Conservation (phyloP, 1,139 yeast genomes). For the Lodderomyces elongisporus region DNA sequence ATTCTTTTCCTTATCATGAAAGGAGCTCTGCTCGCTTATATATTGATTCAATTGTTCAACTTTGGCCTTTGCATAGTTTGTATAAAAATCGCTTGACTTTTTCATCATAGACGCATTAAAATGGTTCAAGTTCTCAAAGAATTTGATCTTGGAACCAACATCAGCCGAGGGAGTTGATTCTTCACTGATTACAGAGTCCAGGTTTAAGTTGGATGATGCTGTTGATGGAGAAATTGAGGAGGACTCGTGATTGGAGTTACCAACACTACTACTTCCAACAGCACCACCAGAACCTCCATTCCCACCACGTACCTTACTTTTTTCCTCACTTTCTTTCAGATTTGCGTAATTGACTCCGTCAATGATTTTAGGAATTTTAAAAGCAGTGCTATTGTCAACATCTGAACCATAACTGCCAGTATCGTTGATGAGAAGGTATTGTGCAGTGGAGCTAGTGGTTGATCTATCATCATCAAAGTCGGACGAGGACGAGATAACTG, state of each 20-base stretch:
- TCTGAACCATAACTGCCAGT: not conserved
- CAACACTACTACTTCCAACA: not conserved
- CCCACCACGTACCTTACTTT: no score
- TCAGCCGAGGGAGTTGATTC: slow-evolving; percentile 5
- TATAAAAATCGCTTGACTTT: slow-evolving; percentile 21
- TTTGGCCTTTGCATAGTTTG: slow-evolving; percentile 17
- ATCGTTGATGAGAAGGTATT: not conserved
- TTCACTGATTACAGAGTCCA: slow-evolving; percentile 2
- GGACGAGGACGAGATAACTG: slow-evolving; percentile 41
- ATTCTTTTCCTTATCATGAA: not conserved
- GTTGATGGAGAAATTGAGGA: slow-evolving; percentile 1
- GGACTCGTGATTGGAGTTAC: no score
- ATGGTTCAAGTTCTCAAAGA: slow-evolving; percentile 24
- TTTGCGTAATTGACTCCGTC: not conserved
- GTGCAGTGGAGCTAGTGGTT: slow-evolving; percentile 17
- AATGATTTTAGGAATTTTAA: slow-evolving; percentile 8
- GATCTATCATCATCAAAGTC: slow-evolving; percentile 37
- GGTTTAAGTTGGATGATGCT: not conserved
- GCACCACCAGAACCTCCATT: no score
- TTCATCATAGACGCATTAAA: slow-evolving; percentile 25
- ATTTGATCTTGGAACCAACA: slow-evolving; percentile 16
- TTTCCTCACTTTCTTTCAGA: not conserved
- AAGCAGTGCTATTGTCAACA: slow-evolving; percentile 5
- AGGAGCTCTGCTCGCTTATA: slow-evolving; percentile 11
- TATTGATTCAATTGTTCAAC: slow-evolving; percentile 16